Conservation (phyloP, 345 rosid genomes). For the Citrus glauca region DNA sequence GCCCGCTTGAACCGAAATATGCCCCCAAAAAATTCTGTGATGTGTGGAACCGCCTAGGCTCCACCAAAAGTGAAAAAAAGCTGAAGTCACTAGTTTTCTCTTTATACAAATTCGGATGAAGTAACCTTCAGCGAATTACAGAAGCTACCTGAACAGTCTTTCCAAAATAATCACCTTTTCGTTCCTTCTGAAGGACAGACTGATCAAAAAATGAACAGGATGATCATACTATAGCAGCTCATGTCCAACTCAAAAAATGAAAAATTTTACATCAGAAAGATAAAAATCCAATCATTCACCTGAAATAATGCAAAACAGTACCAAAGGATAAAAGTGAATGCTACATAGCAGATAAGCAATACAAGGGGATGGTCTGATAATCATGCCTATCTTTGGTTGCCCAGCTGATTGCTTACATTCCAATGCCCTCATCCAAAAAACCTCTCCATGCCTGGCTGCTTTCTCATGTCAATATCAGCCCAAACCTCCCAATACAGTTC, state of each 20-base stretch:
- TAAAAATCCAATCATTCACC: constrained; percentile 49
- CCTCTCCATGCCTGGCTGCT: too few species aligned
- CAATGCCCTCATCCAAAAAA: too few species aligned
- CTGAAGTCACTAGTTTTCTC: background rate
- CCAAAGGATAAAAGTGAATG: too few species aligned
- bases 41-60: constrained; percentile 87
- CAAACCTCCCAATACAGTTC: too few species aligned
- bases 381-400: too few species aligned
- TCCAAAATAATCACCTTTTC: constrained; percentile 88
- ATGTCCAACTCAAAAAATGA: background rate
- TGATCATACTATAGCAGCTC: constrained; percentile 1
- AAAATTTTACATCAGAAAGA: background rate
- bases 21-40: constrained; percentile 42
- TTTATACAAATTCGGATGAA: background rate
- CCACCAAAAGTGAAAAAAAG: constrained; percentile 11
- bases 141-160: constrained; percentile 81
- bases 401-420: too few species aligned
- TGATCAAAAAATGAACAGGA: constrained; percentile 18
- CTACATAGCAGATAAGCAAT: too few species aligned
- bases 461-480: too few species aligned
- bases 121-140: background rate
- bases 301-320: constrained; percentile 22
- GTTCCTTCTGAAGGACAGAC: constrained; percentile 90
- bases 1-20: too few species aligned
- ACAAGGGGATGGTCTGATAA: too few species aligned